Evolutionary conservation across 1,139 yeast species (phyloP).

Genomic region (Eremothecium sinecaudum): DNA sequence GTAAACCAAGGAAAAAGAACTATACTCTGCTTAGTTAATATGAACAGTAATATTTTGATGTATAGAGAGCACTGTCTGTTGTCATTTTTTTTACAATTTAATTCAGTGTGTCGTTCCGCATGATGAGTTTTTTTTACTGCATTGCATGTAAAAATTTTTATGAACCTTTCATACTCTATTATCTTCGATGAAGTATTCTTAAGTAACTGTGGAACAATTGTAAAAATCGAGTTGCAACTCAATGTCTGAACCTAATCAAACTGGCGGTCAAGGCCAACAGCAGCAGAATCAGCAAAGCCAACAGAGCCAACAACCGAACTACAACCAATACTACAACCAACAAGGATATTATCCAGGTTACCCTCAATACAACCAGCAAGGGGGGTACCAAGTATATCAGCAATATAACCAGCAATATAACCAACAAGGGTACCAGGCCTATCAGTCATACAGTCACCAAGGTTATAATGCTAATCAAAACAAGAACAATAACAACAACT

Average conservation of each 20-base stretch:
- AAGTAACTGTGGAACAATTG: too few relatives aligned
- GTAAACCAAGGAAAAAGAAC: too few relatives aligned
- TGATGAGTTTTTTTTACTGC: too few relatives aligned
- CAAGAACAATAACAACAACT: constrained; percentile 18
- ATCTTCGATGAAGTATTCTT: too few relatives aligned
- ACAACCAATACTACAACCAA: constrained; percentile 23
- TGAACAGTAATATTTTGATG: too few relatives aligned
- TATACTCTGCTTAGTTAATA: too few relatives aligned
- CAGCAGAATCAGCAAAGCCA: constrained; percentile 17
- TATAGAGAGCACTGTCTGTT: too few relatives aligned
- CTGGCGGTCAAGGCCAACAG: constrained; percentile 18
- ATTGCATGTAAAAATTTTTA: too few relatives aligned
- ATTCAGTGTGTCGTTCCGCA: too few relatives aligned
- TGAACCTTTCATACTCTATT: too few relatives aligned
- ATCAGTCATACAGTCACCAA: constrained; percentile 31
- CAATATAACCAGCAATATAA: constrained; percentile 16
- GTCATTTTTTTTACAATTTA: too few relatives aligned
- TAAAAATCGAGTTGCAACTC: too few relatives aligned
- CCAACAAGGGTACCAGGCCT: constrained; percentile 29
- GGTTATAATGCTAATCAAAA: constrained; percentile 23
- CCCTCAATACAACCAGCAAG: constrained; percentile 28
- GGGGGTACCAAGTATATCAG: constrained; percentile 30
- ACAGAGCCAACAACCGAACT: constrained; percentile 33
- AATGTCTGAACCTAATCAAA: constrained; percentile 13
- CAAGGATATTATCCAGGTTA: constrained; percentile 18